Percentiles rank a stretch among this genome's conserved stretches.
These are phyloP conservation scores for Aspergillus egyptiacus DNA, from an alignment of 495 filamentous ascomycete genomes.

Conservation along the genomic window DNA sequence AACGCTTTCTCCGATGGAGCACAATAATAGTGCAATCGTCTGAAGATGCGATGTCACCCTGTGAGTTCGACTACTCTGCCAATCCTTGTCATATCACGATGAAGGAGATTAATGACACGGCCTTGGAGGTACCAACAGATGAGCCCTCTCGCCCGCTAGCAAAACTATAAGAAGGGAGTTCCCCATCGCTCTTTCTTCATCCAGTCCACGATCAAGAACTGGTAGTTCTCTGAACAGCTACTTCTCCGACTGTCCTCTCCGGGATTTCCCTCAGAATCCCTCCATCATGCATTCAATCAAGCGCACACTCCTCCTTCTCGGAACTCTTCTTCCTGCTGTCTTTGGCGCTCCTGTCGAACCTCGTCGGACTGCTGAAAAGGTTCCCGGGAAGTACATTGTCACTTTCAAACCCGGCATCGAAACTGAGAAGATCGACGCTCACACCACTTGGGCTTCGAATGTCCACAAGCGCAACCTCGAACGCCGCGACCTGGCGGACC, in stretches of 20 bases:
- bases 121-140: neutral
- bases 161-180: slow-evolving; percentile 13
- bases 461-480: slow-evolving; percentile 22
- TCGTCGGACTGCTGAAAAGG: slow-evolving; percentile 10
- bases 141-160: neutral
- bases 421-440: slow-evolving; percentile 15
- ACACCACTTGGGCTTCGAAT: slow-evolving; percentile 20
- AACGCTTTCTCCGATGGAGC: slow-evolving; percentile 15
- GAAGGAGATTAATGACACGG: slow-evolving; percentile 6
- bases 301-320: slow-evolving; percentile 21
- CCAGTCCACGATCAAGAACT: neutral
- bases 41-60: slow-evolving; percentile 26
- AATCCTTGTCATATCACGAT: slow-evolving; percentile 12
- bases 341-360: slow-evolving; percentile 17
- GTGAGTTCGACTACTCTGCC: slow-evolving; percentile 13
- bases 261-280: slow-evolving; percentile 1
- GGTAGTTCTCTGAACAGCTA: slow-evolving; percentile 8
- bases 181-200: slow-evolving; percentile 10
- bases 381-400: slow-evolving; percentile 29
- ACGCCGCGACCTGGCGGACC: slow-evolving; percentile 12
- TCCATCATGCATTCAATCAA: slow-evolving; percentile 26
- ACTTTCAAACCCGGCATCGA: slow-evolving; percentile 23
- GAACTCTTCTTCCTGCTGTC: slow-evolving; percentile 22
- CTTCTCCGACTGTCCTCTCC: neutral
- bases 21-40: slow-evolving; percentile 15